Base-by-base conservation (phyloP, 768 basidiomycete genomes). In the Candolleomyces aberdarensis region DNA sequence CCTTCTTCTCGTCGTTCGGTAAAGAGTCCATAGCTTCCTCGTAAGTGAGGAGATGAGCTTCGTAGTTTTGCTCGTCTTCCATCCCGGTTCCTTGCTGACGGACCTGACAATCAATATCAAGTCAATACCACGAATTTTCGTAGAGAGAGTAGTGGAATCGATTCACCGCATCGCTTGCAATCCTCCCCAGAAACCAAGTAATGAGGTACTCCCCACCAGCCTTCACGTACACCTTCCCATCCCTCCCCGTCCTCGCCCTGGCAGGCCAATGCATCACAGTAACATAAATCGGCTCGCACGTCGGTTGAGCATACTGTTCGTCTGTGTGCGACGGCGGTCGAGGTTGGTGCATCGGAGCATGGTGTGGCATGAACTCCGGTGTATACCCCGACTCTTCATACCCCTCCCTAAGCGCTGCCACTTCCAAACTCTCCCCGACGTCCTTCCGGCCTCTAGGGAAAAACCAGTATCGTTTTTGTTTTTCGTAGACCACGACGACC, bases 371-470 rank as follows among this genome's bases (percentile, higher is more conserved):
- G 55, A 84, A 79, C 39, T 76, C 63, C 26, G 74, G 77, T 3
- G 72, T 74, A 66, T 80, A 83, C 14, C 85, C 83, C 5, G 82
- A 80, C 86, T 88, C 87, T 67, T 89, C 87, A 66, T 85, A 83
- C 4, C 83, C 87, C 72, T 89, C 87, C 49, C 88, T 73, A 44
- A 88, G 69, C 0, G 83, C 87, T 0, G 87, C 68, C 50, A 79
- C 69, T 66, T 88, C 86, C 29, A 88, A 68, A 2, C 79, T 80
- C 74, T 90, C 87, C 5, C 85, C 86, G 0, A 83, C 64, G 68
- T 90, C 87, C 69, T 89, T 90, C 50, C 88, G 71, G 8, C 88
- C 87, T 55, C 79, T 79, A 0, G 87, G 87, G 3, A 88, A 74
- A 68, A 88, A 87, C 79, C 80, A 88, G n/a, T 73, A 67, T 8